Evolutionary conservation across 1,284 basidiomycete species (phyloP).

Genomic region (Abortiporus biennis): DNA sequence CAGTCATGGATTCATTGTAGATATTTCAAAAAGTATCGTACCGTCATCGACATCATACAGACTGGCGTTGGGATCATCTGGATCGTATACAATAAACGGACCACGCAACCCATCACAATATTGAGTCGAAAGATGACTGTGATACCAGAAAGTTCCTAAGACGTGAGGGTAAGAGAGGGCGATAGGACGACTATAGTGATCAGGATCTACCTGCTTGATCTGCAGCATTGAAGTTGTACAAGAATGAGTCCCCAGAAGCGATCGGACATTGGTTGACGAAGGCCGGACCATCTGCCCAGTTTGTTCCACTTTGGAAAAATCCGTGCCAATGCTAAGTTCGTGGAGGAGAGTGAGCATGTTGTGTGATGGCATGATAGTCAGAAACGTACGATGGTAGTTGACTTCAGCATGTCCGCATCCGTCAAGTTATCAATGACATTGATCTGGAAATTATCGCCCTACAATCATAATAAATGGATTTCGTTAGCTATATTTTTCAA

Average conservation of each 20-base stretch:
- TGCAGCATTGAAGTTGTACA: slow-evolving; percentile 30
- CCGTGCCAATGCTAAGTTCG: slow-evolving; percentile 37
- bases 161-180: not conserved
- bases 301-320: slow-evolving; percentile 26
- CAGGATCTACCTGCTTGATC: slow-evolving; percentile 26
- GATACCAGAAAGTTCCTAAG: slow-evolving; percentile 18
- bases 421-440: slow-evolving; percentile 30
- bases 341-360: too few species aligned
- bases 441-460: slow-evolving; percentile 25
- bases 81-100: slow-evolving; percentile 31
- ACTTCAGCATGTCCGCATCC: slow-evolving; percentile 26
- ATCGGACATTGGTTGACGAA: slow-evolving; percentile 49
- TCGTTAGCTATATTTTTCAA: too few species aligned
- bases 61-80: slow-evolving; percentile 26
- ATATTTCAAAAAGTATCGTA: slow-evolving; percentile 8
- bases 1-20: not conserved
- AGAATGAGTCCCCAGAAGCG: slow-evolving; percentile 35
- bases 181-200: not conserved
- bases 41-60: slow-evolving; percentile 36
- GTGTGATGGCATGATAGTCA: not conserved
- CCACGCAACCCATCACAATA: slow-evolving; percentile 23
- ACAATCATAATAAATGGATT: too few species aligned
- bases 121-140: slow-evolving; percentile 17
- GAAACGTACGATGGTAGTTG: slow-evolving; percentile 28
- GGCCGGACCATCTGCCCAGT: slow-evolving; percentile 28